Percentiles rank a stretch among this genome's conserved stretches.
Conservation (phyloP, 2,329 filamentous ascomycete species). For the Hortaea sp. region DNA sequence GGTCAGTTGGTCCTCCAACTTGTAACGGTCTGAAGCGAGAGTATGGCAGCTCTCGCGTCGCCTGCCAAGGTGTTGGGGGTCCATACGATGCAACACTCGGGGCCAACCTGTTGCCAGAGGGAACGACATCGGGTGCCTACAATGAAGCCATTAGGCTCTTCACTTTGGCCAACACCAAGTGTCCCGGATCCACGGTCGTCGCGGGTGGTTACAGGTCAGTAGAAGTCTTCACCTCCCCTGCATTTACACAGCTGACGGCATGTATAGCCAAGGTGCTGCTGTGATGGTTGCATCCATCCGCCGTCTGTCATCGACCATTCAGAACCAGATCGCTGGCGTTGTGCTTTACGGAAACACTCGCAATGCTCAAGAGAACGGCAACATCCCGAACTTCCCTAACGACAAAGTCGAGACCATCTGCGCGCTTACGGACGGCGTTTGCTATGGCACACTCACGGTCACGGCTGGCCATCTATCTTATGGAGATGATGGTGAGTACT, state of each 20-base stretch:
- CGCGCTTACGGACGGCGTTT: constrained; percentile 25
- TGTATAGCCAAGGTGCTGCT: constrained; percentile 28
- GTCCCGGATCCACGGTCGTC: constrained; percentile 18
- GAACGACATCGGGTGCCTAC: no score
- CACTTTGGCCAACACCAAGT: constrained; percentile 14
- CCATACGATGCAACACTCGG: no score
- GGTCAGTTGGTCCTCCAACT: no score
- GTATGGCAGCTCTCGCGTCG: no score
- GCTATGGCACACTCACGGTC: constrained; percentile 24
- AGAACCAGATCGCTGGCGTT: constrained; percentile 26
- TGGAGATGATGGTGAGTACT: neutral
- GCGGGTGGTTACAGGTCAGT: constrained; percentile 19
- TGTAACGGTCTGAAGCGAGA: no score
- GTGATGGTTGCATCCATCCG: constrained; percentile 27
- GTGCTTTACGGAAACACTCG: constrained; percentile 33
- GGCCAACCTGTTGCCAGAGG: no score
- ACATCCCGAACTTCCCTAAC: constrained; percentile 25
- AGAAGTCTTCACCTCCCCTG: no score
- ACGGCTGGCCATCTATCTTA: constrained; percentile 6
- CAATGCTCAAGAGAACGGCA: constrained; percentile 28
- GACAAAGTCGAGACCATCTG: constrained; percentile 27
- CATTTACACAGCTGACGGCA: no score
- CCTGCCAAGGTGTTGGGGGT: no score
- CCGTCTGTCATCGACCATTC: constrained; percentile 17
- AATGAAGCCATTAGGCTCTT: constrained; percentile 3